phyloP scores from a whole-genome alignment of 768 basidiomycete species.

The Lentinula lateritia region DNA sequence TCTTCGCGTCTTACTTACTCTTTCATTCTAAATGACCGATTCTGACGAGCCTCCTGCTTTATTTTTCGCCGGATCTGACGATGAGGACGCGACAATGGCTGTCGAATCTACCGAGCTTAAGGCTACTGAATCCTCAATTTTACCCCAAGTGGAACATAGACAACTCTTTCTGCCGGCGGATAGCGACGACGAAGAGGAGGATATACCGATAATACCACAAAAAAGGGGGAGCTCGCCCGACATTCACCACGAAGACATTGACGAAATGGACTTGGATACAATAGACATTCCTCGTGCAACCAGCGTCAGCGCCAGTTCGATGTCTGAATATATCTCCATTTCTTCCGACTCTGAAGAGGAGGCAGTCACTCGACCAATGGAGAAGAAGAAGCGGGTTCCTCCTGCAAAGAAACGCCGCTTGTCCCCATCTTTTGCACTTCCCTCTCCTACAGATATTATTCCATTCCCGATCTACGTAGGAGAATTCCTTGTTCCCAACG shows the following conservation, averaged over 20 bases:
- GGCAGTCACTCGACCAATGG: constrained; percentile 11
- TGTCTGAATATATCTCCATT: constrained; percentile 20
- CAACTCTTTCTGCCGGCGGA: constrained; percentile 35
- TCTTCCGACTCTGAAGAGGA: constrained; percentile 12
- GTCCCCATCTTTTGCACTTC: constrained; percentile 20
- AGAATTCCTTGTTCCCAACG: constrained; percentile 62
- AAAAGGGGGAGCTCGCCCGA: constrained; percentile 16
- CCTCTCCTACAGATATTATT: constrained; percentile 20
- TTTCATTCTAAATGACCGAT: constrained; percentile 16
- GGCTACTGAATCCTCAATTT: not conserved
- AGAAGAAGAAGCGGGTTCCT: constrained; percentile 15
- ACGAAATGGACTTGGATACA: not conserved
- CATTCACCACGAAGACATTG: constrained; percentile 27
- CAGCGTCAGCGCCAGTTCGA: constrained; percentile 30
- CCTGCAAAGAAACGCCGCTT: constrained; percentile 52
- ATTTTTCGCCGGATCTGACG: constrained; percentile 62
- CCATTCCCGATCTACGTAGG: constrained; percentile 46
- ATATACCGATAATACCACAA: not conserved
- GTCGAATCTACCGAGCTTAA: constrained; percentile 10
- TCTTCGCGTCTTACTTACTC: constrained; percentile 8
- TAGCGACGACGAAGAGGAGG: constrained; percentile 37
- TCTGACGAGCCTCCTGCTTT: constrained; percentile 29
- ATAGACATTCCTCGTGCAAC: constrained; percentile 28
- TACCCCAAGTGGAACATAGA: constrained; percentile 9
- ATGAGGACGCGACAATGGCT: constrained; percentile 26